Conservation (phyloP, 805 yeast species). For the Tetrapisispora phaffii region DNA sequence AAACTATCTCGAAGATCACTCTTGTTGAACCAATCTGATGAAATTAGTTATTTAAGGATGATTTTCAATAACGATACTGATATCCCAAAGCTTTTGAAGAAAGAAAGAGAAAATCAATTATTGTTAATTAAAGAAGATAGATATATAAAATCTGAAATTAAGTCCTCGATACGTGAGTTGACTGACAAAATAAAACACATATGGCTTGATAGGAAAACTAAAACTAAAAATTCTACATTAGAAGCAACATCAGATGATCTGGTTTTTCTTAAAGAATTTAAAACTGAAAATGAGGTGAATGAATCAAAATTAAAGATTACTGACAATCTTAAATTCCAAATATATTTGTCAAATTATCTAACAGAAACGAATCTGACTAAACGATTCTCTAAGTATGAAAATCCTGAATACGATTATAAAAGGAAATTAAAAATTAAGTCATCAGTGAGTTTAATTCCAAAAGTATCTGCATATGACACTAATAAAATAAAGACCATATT, state of each 20-base stretch:
- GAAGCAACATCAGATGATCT: conserved; percentile 13
- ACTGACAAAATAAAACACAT: conserved; percentile 23
- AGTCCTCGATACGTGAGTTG: conserved; percentile 18
- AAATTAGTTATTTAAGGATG: conserved; percentile 24
- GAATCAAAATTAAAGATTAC: neutral
- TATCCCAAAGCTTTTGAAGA: conserved; percentile 24
- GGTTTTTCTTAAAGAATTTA: conserved; percentile 21
- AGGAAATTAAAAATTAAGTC: conserved; percentile 5
- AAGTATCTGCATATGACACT: conserved; percentile 16
- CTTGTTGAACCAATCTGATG: conserved; percentile 17
- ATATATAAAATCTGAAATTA: conserved; percentile 5
- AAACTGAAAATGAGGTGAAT: conserved; percentile 6
- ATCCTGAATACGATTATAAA: conserved; percentile 26
- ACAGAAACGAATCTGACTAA: conserved; percentile 34
- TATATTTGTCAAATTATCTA: conserved; percentile 19
- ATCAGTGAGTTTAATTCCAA: conserved; percentile 19
- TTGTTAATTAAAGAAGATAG: conserved; percentile 16
- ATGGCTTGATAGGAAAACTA: conserved; percentile 8
- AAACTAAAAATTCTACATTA: neutral
- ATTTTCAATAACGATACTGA: conserved; percentile 30
- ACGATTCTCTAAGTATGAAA: conserved; percentile 33
- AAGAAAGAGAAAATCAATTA: conserved; percentile 21
- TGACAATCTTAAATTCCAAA: conserved; percentile 14
- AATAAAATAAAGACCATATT: conserved; percentile 20
- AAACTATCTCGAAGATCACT: conserved; percentile 6